Conservation (phyloP, 192 early-diverging fungal species). For the Tieghemiomyces parasiticus region DNA sequence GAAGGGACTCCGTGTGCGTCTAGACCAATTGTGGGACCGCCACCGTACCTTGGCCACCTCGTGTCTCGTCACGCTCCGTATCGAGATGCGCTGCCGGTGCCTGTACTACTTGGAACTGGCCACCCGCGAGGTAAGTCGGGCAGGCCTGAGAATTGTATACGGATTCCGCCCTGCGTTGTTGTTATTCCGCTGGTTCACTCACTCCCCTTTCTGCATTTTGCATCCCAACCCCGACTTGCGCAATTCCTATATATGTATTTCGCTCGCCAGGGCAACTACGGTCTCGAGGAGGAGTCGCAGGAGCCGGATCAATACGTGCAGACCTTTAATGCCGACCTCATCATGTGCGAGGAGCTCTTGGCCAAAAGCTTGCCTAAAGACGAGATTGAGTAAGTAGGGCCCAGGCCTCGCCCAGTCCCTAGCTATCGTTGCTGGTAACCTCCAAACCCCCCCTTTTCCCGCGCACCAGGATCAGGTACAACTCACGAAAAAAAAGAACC, state of each 20-base stretch:
- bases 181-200: too few species aligned
- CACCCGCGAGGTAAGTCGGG: conserved; percentile 53
- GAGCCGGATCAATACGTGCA: conserved; percentile 86
- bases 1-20: conserved; percentile 17
- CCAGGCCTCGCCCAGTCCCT: too few species aligned
- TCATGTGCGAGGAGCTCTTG: conserved; percentile 59
- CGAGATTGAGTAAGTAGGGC: conserved; percentile 45
- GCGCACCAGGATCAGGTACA: too few species aligned
- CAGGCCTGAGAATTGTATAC: too few species aligned
- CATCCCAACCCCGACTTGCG: too few species aligned
- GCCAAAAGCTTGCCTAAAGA: conserved; percentile 37
- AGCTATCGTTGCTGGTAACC: too few species aligned
- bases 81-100: conserved; percentile 73
- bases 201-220: too few species aligned
- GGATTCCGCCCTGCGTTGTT: too few species aligned
- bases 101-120: conserved; percentile 82
- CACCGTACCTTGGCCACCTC: conserved; percentile 63
- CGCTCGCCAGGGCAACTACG: conserved; percentile 69
- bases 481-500: too few species aligned
- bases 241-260: too few species aligned
- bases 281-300: conserved; percentile 50
- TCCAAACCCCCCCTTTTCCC: too few species aligned
- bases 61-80: conserved; percentile 63
- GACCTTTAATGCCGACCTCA: conserved; percentile 62
- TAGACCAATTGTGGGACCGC: conserved; percentile 35